phyloP scores from a whole-genome alignment of 257 asterid species.

The Coffea eugenioides region DNA sequence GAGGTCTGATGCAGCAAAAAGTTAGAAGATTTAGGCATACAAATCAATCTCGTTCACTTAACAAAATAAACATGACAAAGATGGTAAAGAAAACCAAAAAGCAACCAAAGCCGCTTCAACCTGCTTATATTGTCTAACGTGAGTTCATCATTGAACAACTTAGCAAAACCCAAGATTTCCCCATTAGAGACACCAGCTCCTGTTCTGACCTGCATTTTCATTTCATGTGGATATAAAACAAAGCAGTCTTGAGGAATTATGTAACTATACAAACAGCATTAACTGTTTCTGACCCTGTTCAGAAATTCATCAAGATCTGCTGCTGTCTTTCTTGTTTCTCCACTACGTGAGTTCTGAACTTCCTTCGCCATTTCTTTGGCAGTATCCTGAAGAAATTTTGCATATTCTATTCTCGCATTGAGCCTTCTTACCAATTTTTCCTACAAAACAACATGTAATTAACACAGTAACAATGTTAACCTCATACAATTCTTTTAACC shows the following conservation, averaged over 20 bases:
- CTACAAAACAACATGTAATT: conserved; percentile 30
- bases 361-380: conserved; percentile 93
- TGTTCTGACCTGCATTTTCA: conserved; percentile 66
- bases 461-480: not conserved
- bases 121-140: conserved; percentile 93
- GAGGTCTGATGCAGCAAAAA: conserved; percentile 57
- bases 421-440: conserved; percentile 77
- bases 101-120: conserved; percentile 33
- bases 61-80: not conserved
- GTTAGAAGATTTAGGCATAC: not conserved
- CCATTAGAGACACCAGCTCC: conserved; percentile 83
- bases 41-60: not conserved
- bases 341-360: conserved; percentile 75
- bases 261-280: conserved; percentile 9
- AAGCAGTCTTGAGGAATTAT: conserved; percentile 15
- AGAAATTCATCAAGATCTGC: conserved; percentile 88
- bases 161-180: conserved; percentile 85
- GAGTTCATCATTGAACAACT: conserved; percentile 93
- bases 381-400: conserved; percentile 84
- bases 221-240: conserved; percentile 11
- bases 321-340: conserved; percentile 80
- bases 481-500: not conserved
- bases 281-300: conserved; percentile 46
- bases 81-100: not conserved
- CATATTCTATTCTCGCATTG: conserved; percentile 78